These are phyloP conservation scores for Hura crepitans DNA, from an alignment of 441 rosid species.

Conservation along the genomic window DNA sequence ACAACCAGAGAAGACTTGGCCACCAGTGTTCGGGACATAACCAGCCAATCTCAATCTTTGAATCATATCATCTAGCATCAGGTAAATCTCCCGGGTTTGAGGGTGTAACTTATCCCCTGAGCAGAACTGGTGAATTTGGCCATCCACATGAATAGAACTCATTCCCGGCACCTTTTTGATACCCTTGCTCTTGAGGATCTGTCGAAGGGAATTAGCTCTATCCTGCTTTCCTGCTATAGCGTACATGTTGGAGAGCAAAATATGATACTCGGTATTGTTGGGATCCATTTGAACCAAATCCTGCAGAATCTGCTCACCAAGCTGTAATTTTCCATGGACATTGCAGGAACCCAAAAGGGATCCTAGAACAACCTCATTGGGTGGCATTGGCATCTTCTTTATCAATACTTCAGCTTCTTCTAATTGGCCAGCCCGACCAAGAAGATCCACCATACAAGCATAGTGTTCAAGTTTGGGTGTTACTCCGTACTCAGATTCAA, in stretches of 20 bases:
- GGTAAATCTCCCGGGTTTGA: conserved; percentile 43
- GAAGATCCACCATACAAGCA: conserved; percentile 85
- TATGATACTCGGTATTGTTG: conserved; percentile 49
- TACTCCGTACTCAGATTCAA: conserved; percentile 39
- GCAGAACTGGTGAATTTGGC: conserved; percentile 55
- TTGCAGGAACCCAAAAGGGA: conserved; percentile 73
- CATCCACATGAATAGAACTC: conserved; percentile 57
- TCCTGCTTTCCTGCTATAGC: conserved; percentile 50
- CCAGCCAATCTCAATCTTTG: conserved; percentile 52
- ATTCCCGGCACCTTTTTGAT: conserved; percentile 66
- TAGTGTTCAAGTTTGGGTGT: conserved; percentile 70
- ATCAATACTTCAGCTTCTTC: conserved; percentile 62
- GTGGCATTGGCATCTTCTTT: conserved; percentile 65
- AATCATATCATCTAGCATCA: conserved; percentile 52
- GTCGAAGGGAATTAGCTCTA: conserved; percentile 48
- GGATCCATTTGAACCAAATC: conserved; percentile 54
- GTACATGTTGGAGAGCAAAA: conserved; percentile 67
- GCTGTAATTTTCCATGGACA: conserved; percentile 51
- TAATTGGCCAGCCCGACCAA: conserved; percentile 68
- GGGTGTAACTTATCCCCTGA: conserved; percentile 74
- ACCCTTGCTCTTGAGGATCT: conserved; percentile 45
- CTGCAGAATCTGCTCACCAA: conserved; percentile 44
- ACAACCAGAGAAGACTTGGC: conserved; percentile 38
- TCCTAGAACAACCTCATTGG: conserved; percentile 78
- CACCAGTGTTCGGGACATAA: conserved; percentile 45